Base-by-base conservation (phyloP, 495 filamentous ascomycete genomes). In the Neurospora sp. region DNA sequence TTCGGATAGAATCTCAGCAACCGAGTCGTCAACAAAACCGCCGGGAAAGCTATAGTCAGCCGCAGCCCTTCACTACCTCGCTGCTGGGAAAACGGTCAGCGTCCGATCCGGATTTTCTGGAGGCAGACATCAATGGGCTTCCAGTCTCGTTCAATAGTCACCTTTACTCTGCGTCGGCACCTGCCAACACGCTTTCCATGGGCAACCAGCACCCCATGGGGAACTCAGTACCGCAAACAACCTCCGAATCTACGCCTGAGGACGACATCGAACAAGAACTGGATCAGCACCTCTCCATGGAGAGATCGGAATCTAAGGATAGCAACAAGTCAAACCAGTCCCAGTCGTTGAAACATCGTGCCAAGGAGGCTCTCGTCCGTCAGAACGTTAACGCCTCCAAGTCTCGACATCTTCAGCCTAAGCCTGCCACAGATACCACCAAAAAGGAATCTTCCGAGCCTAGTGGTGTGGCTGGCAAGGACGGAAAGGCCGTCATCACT, bases 401-500 rank as follows among this genome's bases (percentile, higher is more conserved):
- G 71, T 71, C 77, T 10, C 76, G 75, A 31, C 69, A 74, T 2
- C 76, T 85, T 8, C 80, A 82, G 53, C 84, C 82, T 4, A 85
- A 83, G 38, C 82, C 82, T 17, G 79, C 78, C 8, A 71, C 71
- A 17, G 79, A 78, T 8, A 65, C 27, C 20, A 16, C 44, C 44
- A 77, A 76, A 45, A 70, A 78, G 20, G 76, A 73, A n/a, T 22
- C 72, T 10, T 40, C 72, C 5, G 80, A 81, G 39, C 48, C 77
- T 12, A 70, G 74, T 20, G 69, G 17, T 48, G 61, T 27, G 4
- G 20, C 39, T 59, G 68, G 72, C 35, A 84, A 83, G 71, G 81
- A 81, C 37, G 79, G 81, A 20, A 85, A 84, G 76, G 74, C 89
- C 69, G 85, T 82, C 38, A 93, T 97, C 72, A 80, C 87, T 72